phyloP scores from a whole-genome alignment of 2,329 filamentous ascomycete species.

The Sclerotinia subarctica region DNA sequence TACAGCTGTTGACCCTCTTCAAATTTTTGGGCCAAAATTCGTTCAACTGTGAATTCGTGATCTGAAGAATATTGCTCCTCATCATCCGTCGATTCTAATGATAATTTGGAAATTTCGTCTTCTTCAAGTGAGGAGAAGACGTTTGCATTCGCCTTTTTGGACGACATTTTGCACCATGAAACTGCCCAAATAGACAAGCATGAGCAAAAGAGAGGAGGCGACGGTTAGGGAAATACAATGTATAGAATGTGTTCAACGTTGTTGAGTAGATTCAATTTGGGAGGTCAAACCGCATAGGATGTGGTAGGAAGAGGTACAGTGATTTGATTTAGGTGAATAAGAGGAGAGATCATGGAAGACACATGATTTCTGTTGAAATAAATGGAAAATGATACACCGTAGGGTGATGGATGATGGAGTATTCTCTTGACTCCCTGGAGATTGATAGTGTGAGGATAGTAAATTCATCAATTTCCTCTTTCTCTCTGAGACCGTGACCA shows the following conservation, averaged over 20 bases:
- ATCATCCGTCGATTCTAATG: slow-evolving; percentile 50
- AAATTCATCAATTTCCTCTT: no score
- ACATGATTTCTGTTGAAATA: neutral
- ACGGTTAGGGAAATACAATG: neutral
- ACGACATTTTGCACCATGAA: slow-evolving; percentile 2
- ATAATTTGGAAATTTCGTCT: slow-evolving; percentile 55
- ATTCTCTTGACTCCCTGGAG: no score
- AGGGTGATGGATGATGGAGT: no score
- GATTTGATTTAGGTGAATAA: neutral
- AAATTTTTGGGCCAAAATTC: slow-evolving; percentile 48
- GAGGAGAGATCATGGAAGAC: neutral
- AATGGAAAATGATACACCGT: neutral
- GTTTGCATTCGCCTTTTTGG: neutral
- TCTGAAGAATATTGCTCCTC: slow-evolving; percentile 23
- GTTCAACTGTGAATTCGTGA: slow-evolving; percentile 43
- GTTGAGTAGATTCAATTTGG: neutral
- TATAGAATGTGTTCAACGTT: neutral
- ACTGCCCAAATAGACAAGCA: neutral
- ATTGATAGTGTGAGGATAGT: no score
- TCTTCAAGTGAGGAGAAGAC: slow-evolving; percentile 40
- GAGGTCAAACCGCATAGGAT: neutral
- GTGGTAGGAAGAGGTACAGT: neutral
- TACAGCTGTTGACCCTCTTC: slow-evolving; percentile 45
- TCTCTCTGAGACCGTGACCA: no score
- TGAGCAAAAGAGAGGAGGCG: neutral